Conservation (phyloP, 352 stramenopile genomes). For the Pythium periplocum region DNA sequence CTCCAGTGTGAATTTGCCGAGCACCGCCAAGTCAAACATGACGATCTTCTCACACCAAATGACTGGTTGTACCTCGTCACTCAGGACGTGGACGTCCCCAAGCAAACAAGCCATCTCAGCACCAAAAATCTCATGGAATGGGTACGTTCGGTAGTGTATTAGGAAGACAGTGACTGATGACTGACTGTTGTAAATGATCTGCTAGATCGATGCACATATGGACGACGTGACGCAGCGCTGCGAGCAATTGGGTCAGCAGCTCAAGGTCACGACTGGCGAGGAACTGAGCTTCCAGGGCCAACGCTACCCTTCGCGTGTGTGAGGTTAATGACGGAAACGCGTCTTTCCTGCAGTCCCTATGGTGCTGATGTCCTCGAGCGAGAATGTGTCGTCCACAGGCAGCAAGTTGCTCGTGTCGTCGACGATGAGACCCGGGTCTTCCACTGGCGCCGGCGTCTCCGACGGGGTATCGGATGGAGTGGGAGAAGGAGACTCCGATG, state of each 20-base stretch:
- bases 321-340: neutral
- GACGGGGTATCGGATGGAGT: neutral
- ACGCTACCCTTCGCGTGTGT: slow-evolving; percentile 31
- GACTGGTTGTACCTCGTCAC: slow-evolving; percentile 35
- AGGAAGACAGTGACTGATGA: neutral
- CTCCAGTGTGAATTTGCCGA: slow-evolving; percentile 32
- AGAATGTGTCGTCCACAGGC: slow-evolving; percentile 2
- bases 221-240: slow-evolving; percentile 40
- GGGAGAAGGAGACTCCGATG: neutral
- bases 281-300: slow-evolving; percentile 59
- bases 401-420: neutral
- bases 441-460: too few relatives aligned
- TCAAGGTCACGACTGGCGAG: slow-evolving; percentile 50
- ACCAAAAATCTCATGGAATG: slow-evolving; percentile 26
- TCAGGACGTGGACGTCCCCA: slow-evolving; percentile 8
- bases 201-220: slow-evolving; percentile 33
- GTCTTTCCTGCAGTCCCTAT: neutral
- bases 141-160: slow-evolving; percentile 19
- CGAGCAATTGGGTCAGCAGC: slow-evolving; percentile 25
- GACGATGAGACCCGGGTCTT: neutral
- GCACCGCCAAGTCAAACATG: slow-evolving; percentile 19
- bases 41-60: slow-evolving; percentile 24
- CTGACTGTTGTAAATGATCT: slow-evolving; percentile 5
- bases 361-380: neutral
- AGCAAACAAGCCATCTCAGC: too few relatives aligned